Conservation (phyloP, 352 stramenopile genomes). For the Vaucheria bursata region DNA sequence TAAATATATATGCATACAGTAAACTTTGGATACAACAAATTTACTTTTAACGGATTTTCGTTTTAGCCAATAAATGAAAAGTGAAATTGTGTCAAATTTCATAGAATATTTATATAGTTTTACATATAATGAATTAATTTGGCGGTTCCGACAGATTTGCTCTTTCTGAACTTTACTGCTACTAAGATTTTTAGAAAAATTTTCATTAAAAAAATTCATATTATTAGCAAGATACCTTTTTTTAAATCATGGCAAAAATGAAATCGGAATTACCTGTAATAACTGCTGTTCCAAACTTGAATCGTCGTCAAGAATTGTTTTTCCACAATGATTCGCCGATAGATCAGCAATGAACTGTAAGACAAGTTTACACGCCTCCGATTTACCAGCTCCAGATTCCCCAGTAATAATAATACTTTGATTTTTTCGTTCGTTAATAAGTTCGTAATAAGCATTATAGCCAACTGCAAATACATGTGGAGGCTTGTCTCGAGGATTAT, state of each 20-base stretch:
- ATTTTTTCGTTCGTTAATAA: constrained; percentile 54
- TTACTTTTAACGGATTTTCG: too few relatives aligned
- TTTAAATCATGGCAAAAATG: not conserved
- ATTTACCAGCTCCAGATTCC: constrained; percentile 73
- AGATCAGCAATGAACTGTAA: constrained; percentile 66
- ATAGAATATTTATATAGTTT: too few relatives aligned
- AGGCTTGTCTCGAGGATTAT: constrained; percentile 53
- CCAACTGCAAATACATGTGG: constrained; percentile 76
- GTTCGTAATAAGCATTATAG: constrained; percentile 69
- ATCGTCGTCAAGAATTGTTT: constrained; percentile 32
- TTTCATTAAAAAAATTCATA: too few relatives aligned
- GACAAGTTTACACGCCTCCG: constrained; percentile 61
- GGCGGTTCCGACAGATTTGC: too few relatives aligned
- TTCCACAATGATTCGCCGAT: constrained; percentile 32
- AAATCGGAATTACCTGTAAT: too few relatives aligned
- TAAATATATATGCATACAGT: too few relatives aligned
- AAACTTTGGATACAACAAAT: too few relatives aligned
- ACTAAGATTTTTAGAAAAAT: too few relatives aligned
- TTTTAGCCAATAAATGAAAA: too few relatives aligned
- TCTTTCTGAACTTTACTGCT: too few relatives aligned
- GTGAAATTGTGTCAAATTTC: too few relatives aligned
- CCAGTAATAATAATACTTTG: constrained; percentile 63
- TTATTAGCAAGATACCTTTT: constrained; percentile 3
- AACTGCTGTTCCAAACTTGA: constrained; percentile 44
- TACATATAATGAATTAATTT: too few relatives aligned